Evolutionary conservation across 805 yeast genomes (phyloP).

Genomic region (Kazachstania psychrophila): DNA sequence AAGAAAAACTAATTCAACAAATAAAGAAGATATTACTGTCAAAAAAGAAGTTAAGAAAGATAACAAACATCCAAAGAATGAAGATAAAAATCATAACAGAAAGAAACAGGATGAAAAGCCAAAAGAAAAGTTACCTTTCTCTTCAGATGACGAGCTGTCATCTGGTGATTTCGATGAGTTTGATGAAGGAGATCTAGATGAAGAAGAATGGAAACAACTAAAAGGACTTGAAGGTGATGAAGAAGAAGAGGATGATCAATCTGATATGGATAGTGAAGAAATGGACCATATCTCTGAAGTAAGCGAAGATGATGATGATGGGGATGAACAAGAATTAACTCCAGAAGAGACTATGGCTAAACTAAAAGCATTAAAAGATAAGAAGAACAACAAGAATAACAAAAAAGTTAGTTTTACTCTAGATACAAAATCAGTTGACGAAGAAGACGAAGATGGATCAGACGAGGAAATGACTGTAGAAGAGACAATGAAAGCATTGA

Average conservation of each 20-base stretch:
- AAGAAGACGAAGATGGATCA: slow-evolving; percentile 15
- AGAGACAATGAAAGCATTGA: slow-evolving; percentile 31
- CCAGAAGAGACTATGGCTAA: slow-evolving; percentile 33
- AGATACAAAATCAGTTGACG: slow-evolving; percentile 7
- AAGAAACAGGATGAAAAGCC: neutral
- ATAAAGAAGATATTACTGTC: neutral
- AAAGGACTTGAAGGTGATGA: slow-evolving; percentile 20
- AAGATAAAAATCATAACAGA: neutral
- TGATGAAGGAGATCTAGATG: slow-evolving; percentile 32
- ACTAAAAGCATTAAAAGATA: slow-evolving; percentile 34
- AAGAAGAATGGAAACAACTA: slow-evolving; percentile 28
- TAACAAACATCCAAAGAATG: no score
- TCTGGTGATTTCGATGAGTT: slow-evolving; percentile 38
- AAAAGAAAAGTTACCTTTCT: slow-evolving; percentile 24
- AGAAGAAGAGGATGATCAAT: slow-evolving; percentile 8
- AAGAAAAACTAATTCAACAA: no score
- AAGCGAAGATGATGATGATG: slow-evolving; percentile 10
- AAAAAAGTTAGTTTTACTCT: slow-evolving; percentile 1
- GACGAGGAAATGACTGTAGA: slow-evolving; percentile 27
- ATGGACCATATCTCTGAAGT: slow-evolving; percentile 10
- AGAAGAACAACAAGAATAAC: slow-evolving; percentile 7
- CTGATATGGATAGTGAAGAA: slow-evolving; percentile 13
- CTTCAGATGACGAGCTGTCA: slow-evolving; percentile 36
- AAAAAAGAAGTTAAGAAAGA: neutral
- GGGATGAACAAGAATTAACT: slow-evolving; percentile 33